Evolutionary conservation across 257 asterid species (phyloP).

Genomic region (Paulownia fortunei): DNA sequence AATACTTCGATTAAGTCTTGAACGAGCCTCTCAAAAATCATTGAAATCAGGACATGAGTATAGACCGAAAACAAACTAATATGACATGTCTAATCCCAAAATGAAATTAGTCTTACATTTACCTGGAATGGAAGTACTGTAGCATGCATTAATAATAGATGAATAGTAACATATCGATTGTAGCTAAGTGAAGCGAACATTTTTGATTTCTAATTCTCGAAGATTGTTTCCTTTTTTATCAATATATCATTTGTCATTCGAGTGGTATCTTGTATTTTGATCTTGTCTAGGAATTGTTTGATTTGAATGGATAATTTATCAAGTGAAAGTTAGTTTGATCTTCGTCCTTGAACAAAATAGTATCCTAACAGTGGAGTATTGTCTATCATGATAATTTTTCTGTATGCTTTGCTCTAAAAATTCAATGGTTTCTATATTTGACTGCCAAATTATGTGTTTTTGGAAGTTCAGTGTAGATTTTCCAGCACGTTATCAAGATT

Average conservation of each 20-base stretch:
- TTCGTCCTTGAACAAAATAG: constrained; percentile 7
- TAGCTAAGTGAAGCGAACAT: background rate
- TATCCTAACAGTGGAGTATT: background rate
- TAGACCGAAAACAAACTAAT: background rate
- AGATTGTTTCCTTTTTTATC: background rate
- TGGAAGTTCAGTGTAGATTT: constrained; percentile 76
- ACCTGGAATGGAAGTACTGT: background rate
- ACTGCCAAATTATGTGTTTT: constrained; percentile 36
- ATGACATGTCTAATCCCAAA: background rate
- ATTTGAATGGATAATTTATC: constrained; percentile 26
- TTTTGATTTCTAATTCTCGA: constrained; percentile 11
- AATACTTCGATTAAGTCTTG: background rate
- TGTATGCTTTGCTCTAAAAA: constrained; percentile 22
- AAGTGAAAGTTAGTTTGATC: constrained; percentile 12
- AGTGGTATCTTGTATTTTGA: background rate
- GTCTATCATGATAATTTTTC: constrained; percentile 12
- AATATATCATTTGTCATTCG: background rate
- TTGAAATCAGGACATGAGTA: background rate
- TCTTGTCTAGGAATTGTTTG: background rate
- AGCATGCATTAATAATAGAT: constrained; percentile 4
- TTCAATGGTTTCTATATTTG: constrained; percentile 10
- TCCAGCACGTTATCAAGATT: constrained; percentile 83
- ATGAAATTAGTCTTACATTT: background rate
- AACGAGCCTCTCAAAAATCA: background rate
- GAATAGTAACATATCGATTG: background rate